These are phyloP conservation scores for Tuber brumale DNA, from an alignment of 495 filamentous ascomycete species.

Conservation along the genomic window DNA sequence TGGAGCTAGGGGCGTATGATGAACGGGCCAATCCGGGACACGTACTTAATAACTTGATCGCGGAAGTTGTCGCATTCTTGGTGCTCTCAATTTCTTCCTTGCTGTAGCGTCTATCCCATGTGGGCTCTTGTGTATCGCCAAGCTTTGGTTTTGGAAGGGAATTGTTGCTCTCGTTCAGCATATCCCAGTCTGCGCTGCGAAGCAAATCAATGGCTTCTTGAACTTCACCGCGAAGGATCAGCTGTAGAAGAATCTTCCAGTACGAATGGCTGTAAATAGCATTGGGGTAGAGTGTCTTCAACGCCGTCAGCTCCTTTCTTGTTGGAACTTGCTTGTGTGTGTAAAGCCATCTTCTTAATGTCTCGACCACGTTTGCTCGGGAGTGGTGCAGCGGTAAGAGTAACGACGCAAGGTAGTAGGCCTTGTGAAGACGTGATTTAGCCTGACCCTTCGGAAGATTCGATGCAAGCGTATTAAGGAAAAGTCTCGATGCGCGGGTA, in stretches of 20 bases:
- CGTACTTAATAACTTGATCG: constrained; percentile 11
- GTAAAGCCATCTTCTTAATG: constrained; percentile 38
- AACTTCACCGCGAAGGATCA: constrained; percentile 38
- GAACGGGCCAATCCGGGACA: constrained; percentile 34
- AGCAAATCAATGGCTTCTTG: constrained; percentile 30
- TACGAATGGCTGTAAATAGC: constrained; percentile 21
- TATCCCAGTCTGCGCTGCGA: constrained; percentile 26
- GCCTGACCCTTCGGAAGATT: constrained; percentile 25
- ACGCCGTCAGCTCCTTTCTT: constrained; percentile 21
- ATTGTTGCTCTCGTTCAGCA: constrained; percentile 23
- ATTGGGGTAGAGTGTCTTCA: constrained; percentile 37
- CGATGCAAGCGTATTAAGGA: constrained; percentile 25
- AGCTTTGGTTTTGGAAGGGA: constrained; percentile 15
- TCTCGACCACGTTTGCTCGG: constrained; percentile 31
- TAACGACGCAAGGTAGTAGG: constrained; percentile 33
- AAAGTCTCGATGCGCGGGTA: constrained; percentile 21
- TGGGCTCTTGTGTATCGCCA: constrained; percentile 4
- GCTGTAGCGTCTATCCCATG: constrained; percentile 32
- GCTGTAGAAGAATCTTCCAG: constrained; percentile 29
- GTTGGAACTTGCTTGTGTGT: constrained; percentile 30
- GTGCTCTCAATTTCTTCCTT: constrained; percentile 28
- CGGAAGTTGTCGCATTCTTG: constrained; percentile 14
- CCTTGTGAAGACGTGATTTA: constrained; percentile 30
- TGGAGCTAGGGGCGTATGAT: constrained; percentile 22
- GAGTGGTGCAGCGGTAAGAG: constrained; percentile 38